phyloP scores from a whole-genome alignment of 1,139 yeast species.

The Taphrina confusa region DNA sequence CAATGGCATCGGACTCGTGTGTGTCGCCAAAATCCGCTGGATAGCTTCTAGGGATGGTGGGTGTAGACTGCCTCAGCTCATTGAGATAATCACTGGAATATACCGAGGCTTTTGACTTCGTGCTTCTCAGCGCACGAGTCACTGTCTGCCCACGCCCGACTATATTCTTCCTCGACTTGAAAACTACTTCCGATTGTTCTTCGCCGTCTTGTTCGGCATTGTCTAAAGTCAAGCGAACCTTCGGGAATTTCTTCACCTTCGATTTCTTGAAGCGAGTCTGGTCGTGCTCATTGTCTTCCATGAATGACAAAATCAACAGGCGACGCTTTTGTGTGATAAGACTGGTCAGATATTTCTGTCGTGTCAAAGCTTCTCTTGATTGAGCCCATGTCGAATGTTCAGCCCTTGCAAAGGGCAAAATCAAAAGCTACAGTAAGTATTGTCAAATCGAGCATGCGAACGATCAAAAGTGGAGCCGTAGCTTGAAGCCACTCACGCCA shows the following conservation, averaged over 20 bases:
- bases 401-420: no score
- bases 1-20: not conserved
- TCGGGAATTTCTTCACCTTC: not conserved
- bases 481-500: no score
- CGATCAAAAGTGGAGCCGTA: no score
- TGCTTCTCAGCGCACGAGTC: not conserved
- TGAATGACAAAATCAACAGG: not conserved
- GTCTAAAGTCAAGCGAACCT: not conserved
- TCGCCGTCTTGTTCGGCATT: not conserved
- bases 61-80: conserved; percentile 9
- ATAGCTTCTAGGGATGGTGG: not conserved
- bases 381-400: no score
- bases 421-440: no score
- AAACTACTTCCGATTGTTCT: not conserved
- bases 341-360: no score
- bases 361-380: no score
- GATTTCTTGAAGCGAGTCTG: not conserved
- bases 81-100: conserved; percentile 16
- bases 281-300: not conserved
- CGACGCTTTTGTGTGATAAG: no score
- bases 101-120: not conserved
- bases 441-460: no score
- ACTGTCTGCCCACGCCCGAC: not conserved
- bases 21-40: not conserved
- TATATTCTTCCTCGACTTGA: conserved; percentile 10